Conservation (phyloP, 305 asterid genomes). For the Solanum hybrid region DNA sequence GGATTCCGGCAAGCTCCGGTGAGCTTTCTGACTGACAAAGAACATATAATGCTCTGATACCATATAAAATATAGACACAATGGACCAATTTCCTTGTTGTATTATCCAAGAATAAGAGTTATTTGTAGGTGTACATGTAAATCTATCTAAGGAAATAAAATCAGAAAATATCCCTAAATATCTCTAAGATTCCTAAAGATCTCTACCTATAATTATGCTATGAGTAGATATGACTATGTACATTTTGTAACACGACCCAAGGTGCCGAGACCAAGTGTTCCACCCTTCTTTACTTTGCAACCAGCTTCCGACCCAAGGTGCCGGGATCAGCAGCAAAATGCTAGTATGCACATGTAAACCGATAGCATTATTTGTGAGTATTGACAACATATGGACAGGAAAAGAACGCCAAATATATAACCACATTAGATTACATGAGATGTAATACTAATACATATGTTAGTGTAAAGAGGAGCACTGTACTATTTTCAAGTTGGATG, state of each 20-base stretch:
- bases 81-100: not conserved
- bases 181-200: not conserved
- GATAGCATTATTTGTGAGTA: not conserved
- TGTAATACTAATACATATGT: not conserved
- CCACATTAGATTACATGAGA: not conserved
- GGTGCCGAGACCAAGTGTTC: too few species aligned
- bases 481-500: conserved; percentile 2
- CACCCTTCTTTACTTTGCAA: too few species aligned
- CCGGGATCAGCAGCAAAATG: too few species aligned
- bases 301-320: too few species aligned
- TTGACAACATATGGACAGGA: not conserved
- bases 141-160: not conserved
- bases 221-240: not conserved
- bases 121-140: not conserved
- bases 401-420: not conserved
- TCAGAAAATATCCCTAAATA: too few species aligned
- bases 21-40: not conserved
- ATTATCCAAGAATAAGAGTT: not conserved
- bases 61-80: not conserved
- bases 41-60: not conserved
- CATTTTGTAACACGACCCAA: not conserved
- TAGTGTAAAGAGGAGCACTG: not conserved
- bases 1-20: not conserved
- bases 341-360: too few species aligned
- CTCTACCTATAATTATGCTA: not conserved